Percentiles rank a stretch among this genome's conserved stretches.
These are phyloP conservation scores for Fusarium robinianum DNA, from an alignment of 2,329 filamentous ascomycete species.

Conservation along the genomic window DNA sequence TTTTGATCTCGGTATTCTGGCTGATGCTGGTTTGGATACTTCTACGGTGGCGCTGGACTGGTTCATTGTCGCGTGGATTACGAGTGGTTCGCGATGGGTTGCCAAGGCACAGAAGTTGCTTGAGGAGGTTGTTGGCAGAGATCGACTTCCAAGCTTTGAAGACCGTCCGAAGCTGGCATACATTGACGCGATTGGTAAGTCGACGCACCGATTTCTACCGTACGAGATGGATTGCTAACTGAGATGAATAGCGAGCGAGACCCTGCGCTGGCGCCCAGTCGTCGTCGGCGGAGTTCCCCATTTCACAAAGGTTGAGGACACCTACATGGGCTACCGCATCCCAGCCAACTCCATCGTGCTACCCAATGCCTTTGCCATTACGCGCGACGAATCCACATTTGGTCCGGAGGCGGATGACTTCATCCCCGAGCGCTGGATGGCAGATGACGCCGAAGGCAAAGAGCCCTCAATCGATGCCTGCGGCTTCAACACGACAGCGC, in stretches of 20 bases:
- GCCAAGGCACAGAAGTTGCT: constrained; percentile 47
- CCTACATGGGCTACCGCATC: constrained; percentile 47
- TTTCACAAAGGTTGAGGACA: constrained; percentile 42
- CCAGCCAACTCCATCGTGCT: constrained; percentile 50
- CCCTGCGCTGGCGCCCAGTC: constrained; percentile 51
- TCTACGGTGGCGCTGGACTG: constrained; percentile 38
- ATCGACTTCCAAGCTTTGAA: constrained; percentile 45
- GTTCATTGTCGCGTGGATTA: constrained; percentile 41
- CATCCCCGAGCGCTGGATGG: constrained; percentile 42
- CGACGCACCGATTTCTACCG: no score
- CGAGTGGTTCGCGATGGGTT: constrained; percentile 26
- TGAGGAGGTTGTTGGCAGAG: constrained; percentile 47
- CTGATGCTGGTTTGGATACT: constrained; percentile 40
- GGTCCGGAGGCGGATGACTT: constrained; percentile 45
- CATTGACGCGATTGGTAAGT: constrained; percentile 46
- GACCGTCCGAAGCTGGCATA: constrained; percentile 48
- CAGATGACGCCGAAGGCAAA: constrained; percentile 9
- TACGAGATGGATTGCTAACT: neutral
- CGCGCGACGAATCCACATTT: constrained; percentile 43
- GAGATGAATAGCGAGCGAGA: constrained; percentile 36
- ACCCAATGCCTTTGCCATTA: constrained; percentile 48
- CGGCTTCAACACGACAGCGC: constrained; percentile 9
- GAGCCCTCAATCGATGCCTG: constrained; percentile 7
- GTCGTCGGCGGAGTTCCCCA: constrained; percentile 45
- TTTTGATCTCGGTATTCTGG: constrained; percentile 39